Evolutionary conservation across 768 basidiomycete species (phyloP), one percentile per base, ranked within the genome.

Genomic region (Neoboletus brunneissimus): DNA sequence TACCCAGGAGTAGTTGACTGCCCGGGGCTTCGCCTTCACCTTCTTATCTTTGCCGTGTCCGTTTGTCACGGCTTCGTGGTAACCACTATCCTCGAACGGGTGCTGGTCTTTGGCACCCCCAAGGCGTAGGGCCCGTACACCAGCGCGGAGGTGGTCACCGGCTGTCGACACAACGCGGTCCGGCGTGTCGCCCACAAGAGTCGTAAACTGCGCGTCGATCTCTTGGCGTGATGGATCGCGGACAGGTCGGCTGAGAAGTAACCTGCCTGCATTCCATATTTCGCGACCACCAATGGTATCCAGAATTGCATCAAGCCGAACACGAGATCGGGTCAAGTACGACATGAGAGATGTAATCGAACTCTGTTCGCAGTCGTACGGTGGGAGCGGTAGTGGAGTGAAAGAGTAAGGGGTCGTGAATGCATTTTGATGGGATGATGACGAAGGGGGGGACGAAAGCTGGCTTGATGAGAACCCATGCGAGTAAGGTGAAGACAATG

Each of bases 221-320:
- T 58, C 67, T 45, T 67, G 60, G 70, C 77, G 49, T 38, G 65
- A 63, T 57, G 65, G 61, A 46, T 71, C 62, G 35, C 56, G 61
- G 49, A 64, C 65, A 53, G 62, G 66, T 51, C 55, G 70, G 73
- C 70, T 67, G 62, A 92, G 75, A 35, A 96, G 75, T 51, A 79
- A 69, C 61, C 84, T 83, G 3, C 86, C 81, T 5, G 85, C 87
- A 60, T 90, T 87, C 81, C 92, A 91, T 35, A 94, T 79, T 38
- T 81, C 84, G 65, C 81, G 81, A 16, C 94, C 91, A 4, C 94
- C 94, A 18, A 91, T 73, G 1, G 88, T 89, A 69, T 96, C 94
- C 58, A 95, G 69, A 3, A 97, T 80, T 22, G 84, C 88, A 67
- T 95, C 92, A 69, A 94, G 89, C 34, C 66, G 62, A 34, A 73